These are phyloP conservation scores for Gastrodia elata DNA, from an alignment of 106 monocot species.

Conservation along the genomic window DNA sequence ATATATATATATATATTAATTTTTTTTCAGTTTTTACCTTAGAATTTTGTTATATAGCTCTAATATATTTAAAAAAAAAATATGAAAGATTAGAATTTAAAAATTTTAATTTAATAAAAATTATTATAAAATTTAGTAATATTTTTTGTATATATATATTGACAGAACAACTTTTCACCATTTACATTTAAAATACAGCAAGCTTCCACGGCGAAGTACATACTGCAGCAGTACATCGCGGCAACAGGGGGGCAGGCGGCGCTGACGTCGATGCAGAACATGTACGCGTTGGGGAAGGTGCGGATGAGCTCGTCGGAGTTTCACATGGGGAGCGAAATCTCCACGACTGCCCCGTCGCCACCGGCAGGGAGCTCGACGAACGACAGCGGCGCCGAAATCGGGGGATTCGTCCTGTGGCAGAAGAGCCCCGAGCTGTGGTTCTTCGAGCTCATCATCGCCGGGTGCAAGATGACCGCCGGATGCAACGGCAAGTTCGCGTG, in stretches of 20 bases:
- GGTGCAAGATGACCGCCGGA: constrained; percentile 63
- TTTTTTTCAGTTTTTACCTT: too few species aligned
- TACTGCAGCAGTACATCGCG: constrained; percentile 61
- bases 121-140: not conserved
- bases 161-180: too few species aligned
- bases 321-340: constrained; percentile 32
- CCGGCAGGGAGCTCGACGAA: not conserved
- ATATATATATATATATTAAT: too few species aligned
- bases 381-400: constrained; percentile 44
- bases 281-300: constrained; percentile 62
- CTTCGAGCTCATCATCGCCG: constrained; percentile 63
- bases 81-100: too few species aligned
- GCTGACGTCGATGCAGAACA: constrained; percentile 40
- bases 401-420: constrained; percentile 66
- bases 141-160: not conserved
- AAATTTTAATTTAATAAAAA: too few species aligned
- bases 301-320: constrained; percentile 64
- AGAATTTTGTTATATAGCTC: too few species aligned
- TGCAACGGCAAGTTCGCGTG: constrained; percentile 57
- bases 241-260: constrained; percentile 59
- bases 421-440: constrained; percentile 62
- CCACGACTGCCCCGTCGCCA: not conserved
- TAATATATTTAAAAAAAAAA: too few species aligned
- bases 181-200: constrained; percentile 17
- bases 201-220: constrained; percentile 73